Conservation (phyloP, 139 green algal genomes). For the Gonium pectorale region DNA sequence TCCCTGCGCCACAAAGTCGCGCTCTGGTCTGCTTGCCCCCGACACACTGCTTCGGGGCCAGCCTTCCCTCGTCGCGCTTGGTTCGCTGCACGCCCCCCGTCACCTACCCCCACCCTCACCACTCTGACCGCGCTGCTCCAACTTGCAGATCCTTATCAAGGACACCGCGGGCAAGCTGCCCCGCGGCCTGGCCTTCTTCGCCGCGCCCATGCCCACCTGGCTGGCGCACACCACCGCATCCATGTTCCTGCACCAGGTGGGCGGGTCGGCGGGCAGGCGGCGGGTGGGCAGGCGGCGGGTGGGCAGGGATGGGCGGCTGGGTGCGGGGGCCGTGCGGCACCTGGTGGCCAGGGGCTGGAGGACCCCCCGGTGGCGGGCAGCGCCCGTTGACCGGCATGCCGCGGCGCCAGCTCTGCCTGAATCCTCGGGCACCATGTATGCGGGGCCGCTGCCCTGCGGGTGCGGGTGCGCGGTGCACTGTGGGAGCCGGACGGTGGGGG, state of each 20-base stretch:
- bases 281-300: neutral
- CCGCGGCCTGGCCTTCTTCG: conserved; percentile 7
- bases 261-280: neutral
- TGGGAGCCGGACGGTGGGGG: too few species aligned
- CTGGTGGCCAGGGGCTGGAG: neutral
- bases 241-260: conserved; percentile 29
- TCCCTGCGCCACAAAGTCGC: neutral
- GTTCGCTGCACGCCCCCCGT: neutral
- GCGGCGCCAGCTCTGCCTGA: too few species aligned
- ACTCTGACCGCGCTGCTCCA: neutral
- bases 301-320: neutral
- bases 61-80: too few species aligned
- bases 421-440: too few species aligned
- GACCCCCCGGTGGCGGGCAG: too few species aligned
- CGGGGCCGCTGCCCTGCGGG: too few species aligned
- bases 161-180: neutral
- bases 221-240: neutral
- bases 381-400: neutral
- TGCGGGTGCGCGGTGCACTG: too few species aligned
- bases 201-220: neutral
- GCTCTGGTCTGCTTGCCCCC: too few species aligned
- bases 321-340: neutral
- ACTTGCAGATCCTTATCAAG: conserved; percentile 1
- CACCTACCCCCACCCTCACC: neutral
- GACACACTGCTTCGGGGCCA: too few species aligned